Percentiles rank a stretch among this genome's conserved stretches.
These are phyloP conservation scores for Ogataea methylovora DNA, from an alignment of 805 yeast species.

Conservation along the genomic window DNA sequence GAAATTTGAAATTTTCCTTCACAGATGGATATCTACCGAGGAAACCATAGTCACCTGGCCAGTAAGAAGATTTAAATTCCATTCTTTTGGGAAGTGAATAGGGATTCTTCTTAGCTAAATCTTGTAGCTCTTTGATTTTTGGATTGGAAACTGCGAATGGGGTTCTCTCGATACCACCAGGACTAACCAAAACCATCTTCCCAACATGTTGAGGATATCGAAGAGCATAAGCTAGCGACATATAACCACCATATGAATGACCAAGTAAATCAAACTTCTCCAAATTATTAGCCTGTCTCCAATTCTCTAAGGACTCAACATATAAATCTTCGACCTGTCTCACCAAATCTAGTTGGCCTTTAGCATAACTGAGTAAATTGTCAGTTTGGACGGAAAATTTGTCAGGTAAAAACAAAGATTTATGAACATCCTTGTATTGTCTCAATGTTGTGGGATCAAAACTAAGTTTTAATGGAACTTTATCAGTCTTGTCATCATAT, in stretches of 20 bases:
- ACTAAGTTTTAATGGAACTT: slow-evolving; percentile 17
- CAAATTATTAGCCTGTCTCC: slow-evolving; percentile 47
- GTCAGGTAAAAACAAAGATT: slow-evolving; percentile 16
- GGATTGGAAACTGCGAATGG: slow-evolving; percentile 51
- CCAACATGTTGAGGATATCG: slow-evolving; percentile 48
- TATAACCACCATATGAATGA: slow-evolving; percentile 75
- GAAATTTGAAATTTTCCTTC: slow-evolving; percentile 23
- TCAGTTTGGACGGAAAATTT: slow-evolving; percentile 8
- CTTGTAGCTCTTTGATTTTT: slow-evolving; percentile 4
- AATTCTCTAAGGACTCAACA: slow-evolving; percentile 50
- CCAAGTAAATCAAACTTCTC: slow-evolving; percentile 57
- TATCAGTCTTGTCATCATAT: slow-evolving; percentile 14
- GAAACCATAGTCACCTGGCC: slow-evolving; percentile 37
- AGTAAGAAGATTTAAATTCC: slow-evolving; percentile 28
- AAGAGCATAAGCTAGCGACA: slow-evolving; percentile 57
- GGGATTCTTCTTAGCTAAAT: background rate
- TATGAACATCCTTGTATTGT: slow-evolving; percentile 16
- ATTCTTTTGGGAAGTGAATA: background rate
- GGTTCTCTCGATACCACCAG: slow-evolving; percentile 72
- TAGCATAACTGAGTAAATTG: slow-evolving; percentile 20
- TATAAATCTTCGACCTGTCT: slow-evolving; percentile 47
- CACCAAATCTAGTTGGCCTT: slow-evolving; percentile 31
- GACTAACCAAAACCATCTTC: slow-evolving; percentile 57
- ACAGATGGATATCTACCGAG: slow-evolving; percentile 40
- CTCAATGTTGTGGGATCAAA: slow-evolving; percentile 13